Conservation (phyloP, 352 stramenopile genomes). For the Phytophthora fragariae region DNA sequence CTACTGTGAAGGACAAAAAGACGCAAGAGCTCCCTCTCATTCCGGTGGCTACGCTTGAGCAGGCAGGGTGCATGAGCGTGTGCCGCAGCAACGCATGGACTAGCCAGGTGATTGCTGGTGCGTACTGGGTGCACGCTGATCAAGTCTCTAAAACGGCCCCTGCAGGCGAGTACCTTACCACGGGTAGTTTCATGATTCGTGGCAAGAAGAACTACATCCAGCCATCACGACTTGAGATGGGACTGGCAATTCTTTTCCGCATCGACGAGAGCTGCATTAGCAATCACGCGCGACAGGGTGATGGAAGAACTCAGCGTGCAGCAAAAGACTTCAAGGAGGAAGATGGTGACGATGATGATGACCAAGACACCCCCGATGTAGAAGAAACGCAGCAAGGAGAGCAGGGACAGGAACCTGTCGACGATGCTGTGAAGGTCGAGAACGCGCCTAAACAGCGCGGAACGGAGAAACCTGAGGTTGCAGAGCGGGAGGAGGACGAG, state of each 20-base stretch:
- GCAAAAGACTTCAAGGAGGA: constrained; percentile 24
- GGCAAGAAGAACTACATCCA: constrained; percentile 96
- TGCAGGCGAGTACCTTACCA: constrained; percentile 96
- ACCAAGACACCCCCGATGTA: constrained; percentile 1
- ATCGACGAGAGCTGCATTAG: constrained; percentile 87
- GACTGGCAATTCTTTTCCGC: constrained; percentile 91
- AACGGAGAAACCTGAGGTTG: constrained; percentile 16
- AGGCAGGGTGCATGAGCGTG: constrained; percentile 97
- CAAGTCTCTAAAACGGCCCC: constrained; percentile 98
- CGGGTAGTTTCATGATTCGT: constrained; percentile 97
- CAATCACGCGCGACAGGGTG: constrained; percentile 52
- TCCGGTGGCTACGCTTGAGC: constrained; percentile 89
- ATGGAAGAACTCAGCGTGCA: constrained; percentile 28
- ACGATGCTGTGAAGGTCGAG: background rate
- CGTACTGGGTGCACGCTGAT: constrained; percentile 98
- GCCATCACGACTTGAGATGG: constrained; percentile 91
- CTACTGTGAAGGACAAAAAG: constrained; percentile 43
- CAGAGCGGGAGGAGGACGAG: constrained; percentile 9
- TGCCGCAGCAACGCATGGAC: constrained; percentile 96
- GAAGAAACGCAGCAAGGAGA: constrained; percentile 2
- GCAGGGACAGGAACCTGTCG: background rate
- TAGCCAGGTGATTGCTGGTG: constrained; percentile 96
- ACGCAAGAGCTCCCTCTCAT: constrained; percentile 51
- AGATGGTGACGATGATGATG: constrained; percentile 22
- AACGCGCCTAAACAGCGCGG: background rate